Base-by-base conservation (phyloP, 495 filamentous ascomycete genomes). In the Rusavskia elegans region DNA sequence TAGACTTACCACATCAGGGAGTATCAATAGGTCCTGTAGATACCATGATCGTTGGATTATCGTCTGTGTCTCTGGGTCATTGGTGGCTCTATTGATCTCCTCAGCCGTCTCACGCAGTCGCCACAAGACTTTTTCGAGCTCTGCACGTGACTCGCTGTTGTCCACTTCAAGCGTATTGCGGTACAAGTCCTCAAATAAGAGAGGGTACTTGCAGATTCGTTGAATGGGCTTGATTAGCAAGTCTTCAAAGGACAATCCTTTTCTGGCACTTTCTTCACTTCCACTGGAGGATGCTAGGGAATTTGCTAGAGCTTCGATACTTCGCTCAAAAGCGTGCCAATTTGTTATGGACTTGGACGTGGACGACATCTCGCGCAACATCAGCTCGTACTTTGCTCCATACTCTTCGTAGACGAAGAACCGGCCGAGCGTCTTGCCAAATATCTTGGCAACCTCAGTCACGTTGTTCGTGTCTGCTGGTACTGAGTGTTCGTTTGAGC, bases 181-280 rank as follows among this genome's bases (percentile, higher is more conserved):
- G 52, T 86, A 71, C 37, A 98, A 70, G 53, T 95, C 87, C 5
- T 80, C 73, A 49, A 97, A 86, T 20, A 98, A 71, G 35, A 98
- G 74, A 10, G 86, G 85, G 66, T 98, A 98, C 69, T 84, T 88
- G 74, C 86, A 93, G 14, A 97, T 77, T 35, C 92, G 77, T 70
- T 98, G 92, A 51, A 95, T 87, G 0, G 92, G 92, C 92, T 97
- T 97, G 48, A 95, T 88, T 38, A 97, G 74, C 45, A 98, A 73
- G 64, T 98, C 92, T 55, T 79, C 79, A 57, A 94, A 74, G 1
- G 81, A 83, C 55, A 96, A 67, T 3, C 84, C 81, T 57, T 84
- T 92, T 57, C 78, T 84, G 16, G 76, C 71, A 49, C 80, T 72
- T 14, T 78, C 74, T 38, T 71, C 68, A 39, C 77, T 73, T 55